These are phyloP conservation scores for Penicillium palitans DNA, from an alignment of 2,329 filamentous ascomycete genomes.

Conservation along the genomic window DNA sequence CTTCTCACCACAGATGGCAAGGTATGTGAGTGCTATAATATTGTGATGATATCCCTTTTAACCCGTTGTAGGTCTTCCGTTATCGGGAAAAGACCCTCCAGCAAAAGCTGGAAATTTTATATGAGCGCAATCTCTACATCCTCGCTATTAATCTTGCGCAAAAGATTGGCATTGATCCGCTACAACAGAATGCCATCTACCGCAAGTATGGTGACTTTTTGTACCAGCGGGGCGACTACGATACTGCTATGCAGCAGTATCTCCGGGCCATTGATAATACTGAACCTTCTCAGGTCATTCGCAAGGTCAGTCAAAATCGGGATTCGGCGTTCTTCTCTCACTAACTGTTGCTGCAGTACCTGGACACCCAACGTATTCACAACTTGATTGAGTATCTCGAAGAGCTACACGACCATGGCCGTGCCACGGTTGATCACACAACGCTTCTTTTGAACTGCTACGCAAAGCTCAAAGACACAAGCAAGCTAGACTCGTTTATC, in stretches of 20 bases:
- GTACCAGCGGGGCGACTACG: slow-evolving; percentile 93
- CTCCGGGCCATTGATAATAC: slow-evolving; percentile 94
- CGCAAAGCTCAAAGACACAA: slow-evolving; percentile 94
- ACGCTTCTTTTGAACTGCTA: slow-evolving; percentile 95
- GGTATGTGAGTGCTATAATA: slow-evolving; percentile 49
- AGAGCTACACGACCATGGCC: slow-evolving; percentile 90
- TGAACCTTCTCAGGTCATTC: slow-evolving; percentile 92
- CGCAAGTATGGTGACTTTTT: slow-evolving; percentile 91
- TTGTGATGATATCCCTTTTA: slow-evolving; percentile 13
- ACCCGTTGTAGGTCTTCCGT: slow-evolving; percentile 65
- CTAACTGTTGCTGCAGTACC: slow-evolving; percentile 58
- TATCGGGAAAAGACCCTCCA: slow-evolving; percentile 90
- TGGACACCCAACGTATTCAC: slow-evolving; percentile 95
- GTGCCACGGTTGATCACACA: slow-evolving; percentile 91
- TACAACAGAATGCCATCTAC: slow-evolving; percentile 88
- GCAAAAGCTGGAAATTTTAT: slow-evolving; percentile 89
- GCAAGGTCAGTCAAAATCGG: slow-evolving; percentile 61
- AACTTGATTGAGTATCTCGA: slow-evolving; percentile 97
- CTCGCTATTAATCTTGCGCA: slow-evolving; percentile 90
- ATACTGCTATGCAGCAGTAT: slow-evolving; percentile 99
- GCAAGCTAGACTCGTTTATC: slow-evolving; percentile 95
- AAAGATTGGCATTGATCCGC: slow-evolving; percentile 74
- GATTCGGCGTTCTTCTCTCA: not conserved
- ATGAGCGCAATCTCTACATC: slow-evolving; percentile 89
- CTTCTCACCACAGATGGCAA: slow-evolving; percentile 91